Base-by-base conservation (phyloP, 2,329 filamentous ascomycete genomes). In the Gyromitra esculenta region DNA sequence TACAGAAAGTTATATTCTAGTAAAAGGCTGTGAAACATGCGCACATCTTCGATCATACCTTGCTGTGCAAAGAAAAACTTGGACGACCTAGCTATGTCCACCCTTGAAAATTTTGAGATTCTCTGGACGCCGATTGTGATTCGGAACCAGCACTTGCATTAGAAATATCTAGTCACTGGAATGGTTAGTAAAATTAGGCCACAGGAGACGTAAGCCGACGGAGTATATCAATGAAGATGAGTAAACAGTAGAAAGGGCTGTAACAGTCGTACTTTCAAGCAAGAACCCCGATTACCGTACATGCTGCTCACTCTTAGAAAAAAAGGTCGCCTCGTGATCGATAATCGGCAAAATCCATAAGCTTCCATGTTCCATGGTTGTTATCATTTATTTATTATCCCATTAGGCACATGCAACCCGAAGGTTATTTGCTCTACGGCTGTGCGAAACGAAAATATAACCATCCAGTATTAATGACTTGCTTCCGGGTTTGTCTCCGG, bases 401-500 rank as follows among this genome's bases (percentile, higher is more conserved):
- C 2, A 31, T 31, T 31, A 31, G 25, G 25, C 25, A 31, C 25
- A 31, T 31, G 25, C 25, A 31, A 2, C 25, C 25, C 25, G 25
- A 31, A 31, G 25, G 25, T 31, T 31, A 31, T 31, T 31, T 68
- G 52, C 64, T 31, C 35, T 21, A 15, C 45, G 39, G 11, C 18
- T 9, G 54, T 60, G 54, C 2, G 31, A 13, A 63, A 60, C 15
- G 57, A 25, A 11, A 25, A 69, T 54, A 50, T 9, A 35, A 7
- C 56, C n/a, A 37, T 68, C 15, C n/a, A n/a, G 37, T 67, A 39
- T 21, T 37, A 57, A 41, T 39, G 31, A 15, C 35, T 62, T n/a
- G 18, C 37, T 59, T 41, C 31, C 71, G 21, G 70, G 1, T 37
- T 73, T 67, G 41, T 60, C 54, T 35, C 43, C 52, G 54, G 18